Evolutionary conservation across 2,329 filamentous ascomycete species (phyloP), one percentile per base, ranked within the genome.

Genomic region (Akanthomyces lecanii): DNA sequence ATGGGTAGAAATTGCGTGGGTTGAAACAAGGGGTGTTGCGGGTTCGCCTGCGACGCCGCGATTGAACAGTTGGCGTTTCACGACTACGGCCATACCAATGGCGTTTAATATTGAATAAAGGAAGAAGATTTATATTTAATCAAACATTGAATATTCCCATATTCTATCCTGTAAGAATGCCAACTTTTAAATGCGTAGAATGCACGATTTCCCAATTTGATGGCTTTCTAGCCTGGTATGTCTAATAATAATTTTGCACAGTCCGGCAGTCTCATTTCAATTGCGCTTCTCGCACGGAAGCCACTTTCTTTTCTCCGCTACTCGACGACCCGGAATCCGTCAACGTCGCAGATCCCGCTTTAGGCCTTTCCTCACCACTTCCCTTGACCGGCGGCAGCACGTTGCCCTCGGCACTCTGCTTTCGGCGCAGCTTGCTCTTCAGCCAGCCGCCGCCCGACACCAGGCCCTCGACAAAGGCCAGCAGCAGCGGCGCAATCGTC

Each of bases 401-500:
- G 2, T 36, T 36, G 33, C 33, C 8, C 8, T 36, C 33, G 33
- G 10, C 33, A 11, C 7, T 33, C n/a, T 5, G 16, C 8, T 21
- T 40, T 60, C n/a, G 38, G 21, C 21, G 40, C 50, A 61, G 5
- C 33, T 23, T 61, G 16, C 44, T n/a, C 28, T 53, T 33, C 23
- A 61, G n/a, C 57, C 52, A 61, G 38, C 18, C 30, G 28, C 63
- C 51, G 33, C 51, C 56, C 45, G 66, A 62, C 63, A 68, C 66
- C 47, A 65, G 58, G 62, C 63, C 66, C 44, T 67, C 67, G 14
- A 66, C 65, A 7, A 64, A n/a, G 2, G 45, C n/a, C 11, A 68
- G 53, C 25, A 68, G 55, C 5, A 65, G 30, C 38, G 67, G 67
- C 12, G 67, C 66, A 59, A 67, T 67, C 1, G 65, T 65, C 58